Evolutionary conservation across 805 yeast genomes (phyloP).

Genomic region (Grigorovia humatica): DNA sequence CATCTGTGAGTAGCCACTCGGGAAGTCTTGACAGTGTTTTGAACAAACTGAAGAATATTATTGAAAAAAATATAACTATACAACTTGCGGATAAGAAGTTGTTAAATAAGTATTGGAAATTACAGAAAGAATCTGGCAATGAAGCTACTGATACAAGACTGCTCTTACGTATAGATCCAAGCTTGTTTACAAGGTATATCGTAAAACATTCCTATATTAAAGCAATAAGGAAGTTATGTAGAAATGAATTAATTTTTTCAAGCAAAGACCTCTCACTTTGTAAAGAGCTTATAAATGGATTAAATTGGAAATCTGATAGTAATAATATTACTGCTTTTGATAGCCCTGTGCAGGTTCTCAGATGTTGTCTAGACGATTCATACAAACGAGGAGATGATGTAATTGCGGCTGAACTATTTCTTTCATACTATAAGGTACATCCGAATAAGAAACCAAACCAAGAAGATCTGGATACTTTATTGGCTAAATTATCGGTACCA

Average conservation of each 20-base stretch:
- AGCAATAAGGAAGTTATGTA: background rate
- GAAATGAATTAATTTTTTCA: background rate
- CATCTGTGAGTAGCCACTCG: no score
- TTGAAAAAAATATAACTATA: background rate
- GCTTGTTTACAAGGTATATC: background rate
- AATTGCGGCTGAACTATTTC: background rate
- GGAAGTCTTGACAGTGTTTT: no score
- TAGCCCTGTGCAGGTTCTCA: background rate
- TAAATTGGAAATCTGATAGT: no score
- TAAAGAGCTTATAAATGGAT: background rate
- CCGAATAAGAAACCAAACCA: background rate
- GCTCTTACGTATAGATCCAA: background rate
- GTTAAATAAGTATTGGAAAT: background rate
- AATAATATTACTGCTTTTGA: background rate
- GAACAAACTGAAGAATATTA: background rate
- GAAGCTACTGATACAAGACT: background rate
- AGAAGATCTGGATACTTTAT: background rate
- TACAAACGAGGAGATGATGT: background rate
- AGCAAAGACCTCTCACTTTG: background rate
- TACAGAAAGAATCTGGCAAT: background rate
- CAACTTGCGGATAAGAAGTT: background rate
- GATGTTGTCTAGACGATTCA: background rate
- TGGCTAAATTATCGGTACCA: background rate
- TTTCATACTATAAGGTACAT: background rate
- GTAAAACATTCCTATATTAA: background rate